Percentiles rank a stretch among this genome's conserved stretches.
Evolutionary conservation across 805 yeast species (phyloP).

Genomic region (Candida takata): DNA sequence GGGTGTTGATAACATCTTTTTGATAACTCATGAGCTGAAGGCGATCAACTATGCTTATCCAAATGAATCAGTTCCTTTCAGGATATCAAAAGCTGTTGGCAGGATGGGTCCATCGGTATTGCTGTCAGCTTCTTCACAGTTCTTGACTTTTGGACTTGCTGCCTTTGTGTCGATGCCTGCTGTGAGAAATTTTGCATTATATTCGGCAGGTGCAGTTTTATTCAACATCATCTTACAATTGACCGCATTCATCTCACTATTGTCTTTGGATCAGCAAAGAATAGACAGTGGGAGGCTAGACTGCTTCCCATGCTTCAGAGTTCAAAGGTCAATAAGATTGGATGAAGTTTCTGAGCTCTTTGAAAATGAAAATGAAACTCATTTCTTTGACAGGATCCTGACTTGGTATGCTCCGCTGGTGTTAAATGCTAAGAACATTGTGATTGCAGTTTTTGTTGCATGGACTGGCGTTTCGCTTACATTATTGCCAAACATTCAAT

Average conservation of each 20-base stretch:
- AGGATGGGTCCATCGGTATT: slow-evolving; percentile 84
- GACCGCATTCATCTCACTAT: slow-evolving; percentile 70
- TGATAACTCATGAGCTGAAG: slow-evolving; percentile 74
- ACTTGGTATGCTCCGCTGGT: slow-evolving; percentile 48
- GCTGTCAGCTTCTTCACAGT: slow-evolving; percentile 69
- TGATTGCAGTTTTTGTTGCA: slow-evolving; percentile 47
- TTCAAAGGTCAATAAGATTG: slow-evolving; percentile 10
- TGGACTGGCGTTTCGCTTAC: slow-evolving; percentile 67
- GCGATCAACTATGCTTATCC: slow-evolving; percentile 42
- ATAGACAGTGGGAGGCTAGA: slow-evolving; percentile 55
- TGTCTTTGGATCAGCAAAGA: slow-evolving; percentile 60
- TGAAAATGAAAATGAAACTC: slow-evolving; percentile 23
- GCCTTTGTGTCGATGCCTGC: slow-evolving; percentile 91
- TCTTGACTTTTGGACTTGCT: slow-evolving; percentile 74
- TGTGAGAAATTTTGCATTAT: slow-evolving; percentile 85
- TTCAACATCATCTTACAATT: slow-evolving; percentile 73
- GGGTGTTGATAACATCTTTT: slow-evolving; percentile 92
- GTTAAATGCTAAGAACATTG: slow-evolving; percentile 37
- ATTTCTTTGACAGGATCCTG: slow-evolving; percentile 35
- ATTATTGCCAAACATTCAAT: slow-evolving; percentile 57
- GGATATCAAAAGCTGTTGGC: slow-evolving; percentile 59
- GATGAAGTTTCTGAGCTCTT: slow-evolving; percentile 22
- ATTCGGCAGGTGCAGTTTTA: slow-evolving; percentile 80
- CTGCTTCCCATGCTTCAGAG: slow-evolving; percentile 48
- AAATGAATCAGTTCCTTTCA: slow-evolving; percentile 43